Conservation (phyloP, 176 grass and related monocot genomes). For the Bolboschoenus planiculmis region DNA sequence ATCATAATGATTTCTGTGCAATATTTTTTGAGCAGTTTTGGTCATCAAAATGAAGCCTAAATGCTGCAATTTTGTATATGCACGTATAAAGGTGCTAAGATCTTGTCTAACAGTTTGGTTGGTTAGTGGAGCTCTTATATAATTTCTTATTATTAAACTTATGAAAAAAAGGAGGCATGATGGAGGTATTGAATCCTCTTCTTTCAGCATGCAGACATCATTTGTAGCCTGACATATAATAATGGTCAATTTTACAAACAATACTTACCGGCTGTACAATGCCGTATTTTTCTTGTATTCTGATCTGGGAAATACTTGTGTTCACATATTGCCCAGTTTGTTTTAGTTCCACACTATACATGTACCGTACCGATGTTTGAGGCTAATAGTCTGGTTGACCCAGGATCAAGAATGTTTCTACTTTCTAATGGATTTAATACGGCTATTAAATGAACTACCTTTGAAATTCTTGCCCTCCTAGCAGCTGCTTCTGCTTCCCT, state of each 20-base stretch:
- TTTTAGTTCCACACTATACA: neutral
- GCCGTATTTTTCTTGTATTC: neutral
- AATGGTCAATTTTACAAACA: neutral
- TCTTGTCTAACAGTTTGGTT: neutral
- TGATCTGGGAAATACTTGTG: neutral
- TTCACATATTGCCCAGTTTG: neutral
- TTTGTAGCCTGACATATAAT: neutral
- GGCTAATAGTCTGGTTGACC: neutral
- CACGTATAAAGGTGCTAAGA: neutral
- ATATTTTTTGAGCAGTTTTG: neutral
- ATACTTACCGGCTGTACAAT: neutral
- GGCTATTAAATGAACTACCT: slow-evolving; percentile 26
- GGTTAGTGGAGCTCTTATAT: neutral
- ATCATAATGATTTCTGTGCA: neutral
- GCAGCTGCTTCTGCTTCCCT: slow-evolving; percentile 81
- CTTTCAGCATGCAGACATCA: neutral
- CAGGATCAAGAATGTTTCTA: neutral
- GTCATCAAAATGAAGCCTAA: neutral
- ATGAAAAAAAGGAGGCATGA: neutral
- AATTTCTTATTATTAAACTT: neutral
- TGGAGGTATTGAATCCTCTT: neutral
- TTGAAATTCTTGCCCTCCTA: slow-evolving; percentile 62
- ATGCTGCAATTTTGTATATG: neutral
- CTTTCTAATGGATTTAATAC: neutral
- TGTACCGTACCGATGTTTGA: neutral